Conservation (phyloP, 23 red algal species). For the Pyropia haitanensis region DNA sequence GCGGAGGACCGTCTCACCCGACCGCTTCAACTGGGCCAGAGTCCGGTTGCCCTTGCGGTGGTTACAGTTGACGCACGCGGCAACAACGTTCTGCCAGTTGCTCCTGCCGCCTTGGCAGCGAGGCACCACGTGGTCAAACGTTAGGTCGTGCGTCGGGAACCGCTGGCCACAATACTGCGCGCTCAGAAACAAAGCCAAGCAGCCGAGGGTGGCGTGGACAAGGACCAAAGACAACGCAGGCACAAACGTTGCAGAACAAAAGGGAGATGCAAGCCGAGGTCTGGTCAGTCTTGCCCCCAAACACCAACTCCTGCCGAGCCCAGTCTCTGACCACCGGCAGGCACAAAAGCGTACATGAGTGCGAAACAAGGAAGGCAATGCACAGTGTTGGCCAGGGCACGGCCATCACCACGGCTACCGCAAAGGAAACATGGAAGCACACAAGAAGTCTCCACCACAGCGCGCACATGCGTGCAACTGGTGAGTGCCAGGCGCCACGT, state of each 20-base stretch:
- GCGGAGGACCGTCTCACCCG: conserved; percentile 38
- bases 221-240: too few relatives aligned
- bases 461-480: neutral
- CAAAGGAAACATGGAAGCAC: neutral
- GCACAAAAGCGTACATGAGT: too few relatives aligned
- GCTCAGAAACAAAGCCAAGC: too few relatives aligned
- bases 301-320: too few relatives aligned
- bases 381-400: too few relatives aligned
- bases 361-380: too few relatives aligned
- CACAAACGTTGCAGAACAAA: too few relatives aligned
- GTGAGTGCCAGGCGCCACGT: neutral
- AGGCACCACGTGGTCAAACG: conserved; percentile 91
- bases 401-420: neutral
- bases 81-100: conserved; percentile 87
- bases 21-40: conserved; percentile 27
- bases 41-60: conserved; percentile 70
- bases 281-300: too few relatives aligned
- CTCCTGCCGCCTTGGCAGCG: conserved; percentile 69
- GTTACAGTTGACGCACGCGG: conserved; percentile 79
- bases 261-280: too few relatives aligned
- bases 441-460: neutral
- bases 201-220: too few relatives aligned
- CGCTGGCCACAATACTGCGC: conserved; percentile 58
- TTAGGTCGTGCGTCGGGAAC: conserved; percentile 43
- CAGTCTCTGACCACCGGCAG: too few relatives aligned